A percentile compares a stretch with the other conserved stretches of the same genome.
phyloP scores from a whole-genome alignment of 768 basidiomycete species.

The Amanita muscaria region DNA sequence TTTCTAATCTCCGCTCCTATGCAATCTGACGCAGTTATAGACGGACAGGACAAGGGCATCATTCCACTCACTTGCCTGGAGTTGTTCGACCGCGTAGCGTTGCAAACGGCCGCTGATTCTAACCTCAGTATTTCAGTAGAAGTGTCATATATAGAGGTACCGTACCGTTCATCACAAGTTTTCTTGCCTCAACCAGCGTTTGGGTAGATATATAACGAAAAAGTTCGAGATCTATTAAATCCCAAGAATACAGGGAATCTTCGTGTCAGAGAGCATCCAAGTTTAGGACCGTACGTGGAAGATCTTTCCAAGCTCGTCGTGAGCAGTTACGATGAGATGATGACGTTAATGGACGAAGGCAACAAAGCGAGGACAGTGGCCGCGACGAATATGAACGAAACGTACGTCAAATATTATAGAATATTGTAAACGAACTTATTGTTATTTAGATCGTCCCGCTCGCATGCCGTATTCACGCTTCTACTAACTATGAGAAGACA shows the following conservation, averaged over 20 bases:
- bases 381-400: slow-evolving; percentile 99
- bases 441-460: slow-evolving; percentile 72
- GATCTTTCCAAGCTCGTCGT: slow-evolving; percentile 92
- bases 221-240: slow-evolving; percentile 94
- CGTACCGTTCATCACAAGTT: slow-evolving; percentile 11
- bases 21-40: slow-evolving; percentile 30
- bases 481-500: slow-evolving; percentile 88
- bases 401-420: slow-evolving; percentile 37
- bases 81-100: slow-evolving; percentile 75
- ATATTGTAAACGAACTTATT: neutral
- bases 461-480: slow-evolving; percentile 96
- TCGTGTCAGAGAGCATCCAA: slow-evolving; percentile 95
- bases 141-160: slow-evolving; percentile 94
- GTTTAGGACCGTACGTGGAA: slow-evolving; percentile 95
- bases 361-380: slow-evolving; percentile 98
- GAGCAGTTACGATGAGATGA: slow-evolving; percentile 90
- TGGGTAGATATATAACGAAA: slow-evolving; percentile 89
- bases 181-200: neutral
- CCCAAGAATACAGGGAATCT: slow-evolving; percentile 96
- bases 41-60: slow-evolving; percentile 94
- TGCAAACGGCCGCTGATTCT: slow-evolving; percentile 52
- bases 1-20: slow-evolving; percentile 6
- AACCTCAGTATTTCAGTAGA: slow-evolving; percentile 84
- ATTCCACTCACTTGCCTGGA: slow-evolving; percentile 94
- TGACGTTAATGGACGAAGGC: slow-evolving; percentile 99